Evolutionary conservation across 306 rosid species (phyloP).

Genomic region (Acmispon strigosus): DNA sequence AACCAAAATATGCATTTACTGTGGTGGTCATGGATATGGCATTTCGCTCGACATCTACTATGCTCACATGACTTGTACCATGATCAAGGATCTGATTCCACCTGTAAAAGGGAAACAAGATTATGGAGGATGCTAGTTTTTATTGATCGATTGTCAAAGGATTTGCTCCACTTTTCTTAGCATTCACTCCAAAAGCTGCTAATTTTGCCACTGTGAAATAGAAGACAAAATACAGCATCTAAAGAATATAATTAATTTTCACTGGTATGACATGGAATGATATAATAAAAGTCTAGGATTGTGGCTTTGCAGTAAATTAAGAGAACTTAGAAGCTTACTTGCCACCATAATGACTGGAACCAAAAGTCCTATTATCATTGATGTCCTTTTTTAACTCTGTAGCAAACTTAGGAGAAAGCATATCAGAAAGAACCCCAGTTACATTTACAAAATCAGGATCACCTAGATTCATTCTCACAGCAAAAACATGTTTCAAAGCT

Average conservation of each 20-base stretch:
- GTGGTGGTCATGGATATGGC: constrained; percentile 82
- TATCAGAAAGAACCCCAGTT: constrained; percentile 53
- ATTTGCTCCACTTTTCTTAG: constrained; percentile 1
- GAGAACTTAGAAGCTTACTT: constrained; percentile 35
- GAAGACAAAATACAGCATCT: neutral
- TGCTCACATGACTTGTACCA: constrained; percentile 71
- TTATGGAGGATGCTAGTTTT: neutral
- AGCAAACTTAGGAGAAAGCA: constrained; percentile 76
- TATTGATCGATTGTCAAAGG: neutral
- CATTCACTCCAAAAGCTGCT: neutral
- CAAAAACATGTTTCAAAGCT: constrained; percentile 69
- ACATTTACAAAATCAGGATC: constrained; percentile 72
- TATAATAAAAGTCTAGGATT: neutral
- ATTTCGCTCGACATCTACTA: constrained; percentile 52
- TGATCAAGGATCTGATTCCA: constrained; percentile 80
- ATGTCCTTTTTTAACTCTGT: constrained; percentile 45
- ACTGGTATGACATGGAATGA: neutral
- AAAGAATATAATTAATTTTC: neutral
- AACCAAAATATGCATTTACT: constrained; percentile 62
- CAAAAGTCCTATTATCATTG: constrained; percentile 56
- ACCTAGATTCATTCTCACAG: constrained; percentile 78
- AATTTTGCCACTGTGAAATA: neutral
- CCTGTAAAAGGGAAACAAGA: constrained; percentile 27
- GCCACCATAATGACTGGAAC: constrained; percentile 64
- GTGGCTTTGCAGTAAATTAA: neutral